phyloP scores from a whole-genome alignment of 768 basidiomycete species.

The Macrolepiota dolichaula region DNA sequence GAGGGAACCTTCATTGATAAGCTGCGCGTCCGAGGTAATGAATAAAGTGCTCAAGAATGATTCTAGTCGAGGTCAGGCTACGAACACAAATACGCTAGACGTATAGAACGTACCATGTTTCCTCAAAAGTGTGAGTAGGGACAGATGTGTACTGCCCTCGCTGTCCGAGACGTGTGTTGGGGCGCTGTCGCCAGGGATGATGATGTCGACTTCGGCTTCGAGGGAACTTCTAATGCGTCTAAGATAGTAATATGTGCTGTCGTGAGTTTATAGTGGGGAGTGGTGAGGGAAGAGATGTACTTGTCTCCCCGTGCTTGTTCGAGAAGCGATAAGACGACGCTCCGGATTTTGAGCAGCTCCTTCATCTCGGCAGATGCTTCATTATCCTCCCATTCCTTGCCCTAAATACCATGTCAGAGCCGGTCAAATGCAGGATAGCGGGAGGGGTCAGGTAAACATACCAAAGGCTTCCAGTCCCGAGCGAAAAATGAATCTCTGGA shows the following conservation, averaged over 20 bases:
- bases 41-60: constrained; percentile 68
- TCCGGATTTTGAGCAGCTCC: constrained; percentile 56
- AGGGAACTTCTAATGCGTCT: constrained; percentile 74
- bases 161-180: constrained; percentile 14
- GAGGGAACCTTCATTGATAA: constrained; percentile 44
- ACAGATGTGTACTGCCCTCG: no score
- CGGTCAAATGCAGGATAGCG: neutral
- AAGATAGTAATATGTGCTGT: neutral
- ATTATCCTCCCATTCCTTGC: constrained; percentile 57
- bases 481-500: constrained; percentile 60
- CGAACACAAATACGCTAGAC: neutral
- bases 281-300: constrained; percentile 35
- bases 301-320: constrained; percentile 77
- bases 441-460: constrained; percentile 28
- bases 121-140: neutral
- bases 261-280: constrained; percentile 2
- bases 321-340: constrained; percentile 58
- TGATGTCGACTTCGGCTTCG: constrained; percentile 71
- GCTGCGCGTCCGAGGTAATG: constrained; percentile 69
- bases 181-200: constrained; percentile 37
- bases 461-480: constrained; percentile 65
- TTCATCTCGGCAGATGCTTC: constrained; percentile 61
- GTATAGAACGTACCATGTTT: neutral
- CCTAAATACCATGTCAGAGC: constrained; percentile 31
- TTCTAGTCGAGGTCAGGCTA: constrained; percentile 34